Evolutionary conservation across 352 stramenopile species (phyloP).

Genomic region (Pythium sukuiense): DNA sequence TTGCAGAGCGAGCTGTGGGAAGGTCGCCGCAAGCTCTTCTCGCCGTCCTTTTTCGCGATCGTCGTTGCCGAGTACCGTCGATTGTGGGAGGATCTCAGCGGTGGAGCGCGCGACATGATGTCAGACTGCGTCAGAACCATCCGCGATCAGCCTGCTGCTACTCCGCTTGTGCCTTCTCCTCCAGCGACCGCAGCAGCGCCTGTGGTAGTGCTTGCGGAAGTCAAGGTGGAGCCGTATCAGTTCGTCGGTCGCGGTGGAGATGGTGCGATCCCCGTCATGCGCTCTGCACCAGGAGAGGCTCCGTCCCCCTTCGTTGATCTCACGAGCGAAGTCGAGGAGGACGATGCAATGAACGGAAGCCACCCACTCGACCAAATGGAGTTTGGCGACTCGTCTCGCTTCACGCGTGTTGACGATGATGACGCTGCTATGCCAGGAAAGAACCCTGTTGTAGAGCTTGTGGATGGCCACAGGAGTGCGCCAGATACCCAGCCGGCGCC

Average conservation of each 20-base stretch:
- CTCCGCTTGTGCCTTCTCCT: neutral
- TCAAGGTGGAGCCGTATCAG: slow-evolving; percentile 18
- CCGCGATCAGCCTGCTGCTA: neutral
- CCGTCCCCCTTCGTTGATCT: slow-evolving; percentile 19
- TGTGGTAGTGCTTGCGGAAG: neutral
- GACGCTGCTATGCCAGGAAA: slow-evolving; percentile 25
- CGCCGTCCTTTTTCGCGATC: slow-evolving; percentile 32
- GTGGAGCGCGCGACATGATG: slow-evolving; percentile 56
- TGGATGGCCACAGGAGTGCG: neutral
- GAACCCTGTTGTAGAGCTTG: slow-evolving; percentile 10
- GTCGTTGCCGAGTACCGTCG: slow-evolving; percentile 47
- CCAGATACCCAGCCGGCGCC: neutral
- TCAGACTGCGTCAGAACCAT: slow-evolving; percentile 17
- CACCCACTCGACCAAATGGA: slow-evolving; percentile 15
- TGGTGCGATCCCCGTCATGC: neutral
- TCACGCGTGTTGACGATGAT: slow-evolving; percentile 44
- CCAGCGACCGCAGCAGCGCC: neutral
- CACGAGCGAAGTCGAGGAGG: slow-evolving; percentile 18
- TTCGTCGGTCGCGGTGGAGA: slow-evolving; percentile 16
- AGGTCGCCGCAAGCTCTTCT: slow-evolving; percentile 36
- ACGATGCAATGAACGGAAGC: slow-evolving; percentile 17
- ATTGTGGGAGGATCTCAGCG: slow-evolving; percentile 46
- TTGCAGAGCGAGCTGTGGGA: slow-evolving; percentile 57
- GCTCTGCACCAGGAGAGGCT: slow-evolving; percentile 12
- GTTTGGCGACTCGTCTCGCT: slow-evolving; percentile 42